phyloP scores from a whole-genome alignment of 192 early-diverging fungal species.

The Gigaspora rosea region DNA sequence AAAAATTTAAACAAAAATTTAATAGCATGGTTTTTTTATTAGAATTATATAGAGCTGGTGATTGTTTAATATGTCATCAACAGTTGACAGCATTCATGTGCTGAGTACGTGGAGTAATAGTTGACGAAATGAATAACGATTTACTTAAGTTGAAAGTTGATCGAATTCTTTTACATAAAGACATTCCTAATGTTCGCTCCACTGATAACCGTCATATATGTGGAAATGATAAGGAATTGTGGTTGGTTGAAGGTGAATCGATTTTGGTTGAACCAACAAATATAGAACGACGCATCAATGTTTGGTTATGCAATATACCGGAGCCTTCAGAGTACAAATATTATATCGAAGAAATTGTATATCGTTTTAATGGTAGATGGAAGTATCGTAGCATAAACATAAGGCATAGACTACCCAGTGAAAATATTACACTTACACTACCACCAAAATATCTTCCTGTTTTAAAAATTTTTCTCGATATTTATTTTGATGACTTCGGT shows the following conservation, averaged over 20 bases:
- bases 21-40: too few relatives aligned
- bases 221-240: conserved; percentile 1
- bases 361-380: neutral
- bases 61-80: neutral
- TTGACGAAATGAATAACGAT: neutral
- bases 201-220: neutral
- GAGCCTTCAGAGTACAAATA: conserved; percentile 1
- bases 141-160: neutral
- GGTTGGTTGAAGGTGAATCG: neutral
- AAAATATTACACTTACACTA: neutral
- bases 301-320: conserved; percentile 5
- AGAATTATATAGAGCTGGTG: neutral
- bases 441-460: neutral
- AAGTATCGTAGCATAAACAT: neutral
- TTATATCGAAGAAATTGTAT: conserved; percentile 11
- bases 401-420: neutral
- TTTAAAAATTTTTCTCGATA: conserved; percentile 14
- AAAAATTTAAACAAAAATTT: too few relatives aligned
- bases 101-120: neutral
- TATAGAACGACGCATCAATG: neutral
- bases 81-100: neutral
- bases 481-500: conserved; percentile 18
- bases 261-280: neutral
- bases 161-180: neutral
- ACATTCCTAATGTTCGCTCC: neutral